Evolutionary conservation across 2,329 filamentous ascomycete genomes (phyloP).

Genomic region (Coniochaeta sp.): DNA sequence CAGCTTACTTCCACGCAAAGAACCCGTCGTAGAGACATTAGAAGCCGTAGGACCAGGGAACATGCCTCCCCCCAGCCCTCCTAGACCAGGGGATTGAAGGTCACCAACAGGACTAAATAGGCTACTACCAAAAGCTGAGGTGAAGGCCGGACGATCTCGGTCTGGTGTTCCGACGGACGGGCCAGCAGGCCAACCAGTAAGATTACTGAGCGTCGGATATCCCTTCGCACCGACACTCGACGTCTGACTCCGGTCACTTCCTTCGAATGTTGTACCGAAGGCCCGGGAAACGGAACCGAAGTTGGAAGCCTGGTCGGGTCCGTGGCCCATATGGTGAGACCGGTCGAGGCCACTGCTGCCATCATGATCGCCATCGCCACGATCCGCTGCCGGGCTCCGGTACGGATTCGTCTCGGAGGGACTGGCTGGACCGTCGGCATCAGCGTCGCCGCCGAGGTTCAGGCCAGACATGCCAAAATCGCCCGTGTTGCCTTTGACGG

Average conservation of each 20-base stretch:
- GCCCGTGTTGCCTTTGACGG: conserved; percentile 43
- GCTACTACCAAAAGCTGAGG: conserved; percentile 65
- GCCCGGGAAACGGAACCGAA: conserved; percentile 51
- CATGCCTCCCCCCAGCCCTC: conserved; percentile 58
- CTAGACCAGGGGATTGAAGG: conserved; percentile 66
- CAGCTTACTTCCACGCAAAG: conserved; percentile 74
- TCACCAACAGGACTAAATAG: conserved; percentile 74
- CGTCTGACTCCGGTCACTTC: conserved; percentile 86
- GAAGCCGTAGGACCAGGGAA: conserved; percentile 31
- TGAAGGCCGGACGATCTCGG: conserved; percentile 50
- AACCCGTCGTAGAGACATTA: conserved; percentile 53
- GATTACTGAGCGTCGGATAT: conserved; percentile 55
- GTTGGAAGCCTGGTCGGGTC: conserved; percentile 34
- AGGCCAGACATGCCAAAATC: conserved; percentile 59
- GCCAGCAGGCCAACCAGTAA: conserved; percentile 54
- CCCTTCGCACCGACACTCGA: conserved; percentile 78
- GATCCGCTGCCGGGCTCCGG: conserved; percentile 77
- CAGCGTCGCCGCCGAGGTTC: conserved; percentile 49
- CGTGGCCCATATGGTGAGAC: conserved; percentile 32
- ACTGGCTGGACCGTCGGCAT: conserved; percentile 69
- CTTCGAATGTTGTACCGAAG: conserved; percentile 47
- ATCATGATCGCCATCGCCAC: conserved; percentile 40
- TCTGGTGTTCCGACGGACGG: conserved; percentile 61
- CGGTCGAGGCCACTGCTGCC: conserved; percentile 47
- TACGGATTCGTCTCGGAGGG: conserved; percentile 96